Evolutionary conservation across 2,329 filamentous ascomycete genomes (phyloP).

Genomic region (Talaromyces rugulosus): DNA sequence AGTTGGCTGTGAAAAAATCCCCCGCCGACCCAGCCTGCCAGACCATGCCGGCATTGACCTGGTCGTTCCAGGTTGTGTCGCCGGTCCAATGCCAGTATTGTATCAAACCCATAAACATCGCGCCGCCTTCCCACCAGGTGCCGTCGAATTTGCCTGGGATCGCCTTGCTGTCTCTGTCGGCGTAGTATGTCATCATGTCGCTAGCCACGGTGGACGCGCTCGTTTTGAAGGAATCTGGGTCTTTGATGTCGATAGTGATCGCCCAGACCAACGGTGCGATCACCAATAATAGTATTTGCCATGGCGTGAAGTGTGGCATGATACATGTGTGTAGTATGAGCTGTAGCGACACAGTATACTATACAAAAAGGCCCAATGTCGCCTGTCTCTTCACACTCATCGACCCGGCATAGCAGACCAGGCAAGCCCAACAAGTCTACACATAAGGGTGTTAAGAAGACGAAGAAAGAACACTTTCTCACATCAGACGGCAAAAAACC

Average conservation of each 20-base stretch:
- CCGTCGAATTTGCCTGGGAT: conserved; percentile 38
- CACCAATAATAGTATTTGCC: neutral
- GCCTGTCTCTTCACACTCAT: neutral
- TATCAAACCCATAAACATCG: conserved; percentile 65
- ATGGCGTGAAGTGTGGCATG: neutral
- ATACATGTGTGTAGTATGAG: neutral
- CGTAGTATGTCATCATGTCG: conserved; percentile 38
- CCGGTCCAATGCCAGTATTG: conserved; percentile 85
- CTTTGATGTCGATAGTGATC: conserved; percentile 18
- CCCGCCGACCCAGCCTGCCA: conserved; percentile 68
- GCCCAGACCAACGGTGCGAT: neutral
- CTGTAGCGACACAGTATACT: neutral
- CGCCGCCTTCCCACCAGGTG: conserved; percentile 65
- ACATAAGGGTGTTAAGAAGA: neutral
- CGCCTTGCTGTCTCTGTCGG: conserved; percentile 31
- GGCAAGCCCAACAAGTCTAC: neutral
- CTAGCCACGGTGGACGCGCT: conserved; percentile 33
- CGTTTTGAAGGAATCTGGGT: conserved; percentile 28
- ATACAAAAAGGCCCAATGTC: neutral
- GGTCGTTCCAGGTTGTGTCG: conserved; percentile 65
- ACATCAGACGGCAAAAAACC: neutral
- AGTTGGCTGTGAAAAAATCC: conserved; percentile 70
- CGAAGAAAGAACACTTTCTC: neutral
- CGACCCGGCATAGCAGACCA: neutral
- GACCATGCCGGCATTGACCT: conserved; percentile 64